Conservation (phyloP, 2,329 filamentous ascomycete genomes). For the Diplodia sapinea region DNA sequence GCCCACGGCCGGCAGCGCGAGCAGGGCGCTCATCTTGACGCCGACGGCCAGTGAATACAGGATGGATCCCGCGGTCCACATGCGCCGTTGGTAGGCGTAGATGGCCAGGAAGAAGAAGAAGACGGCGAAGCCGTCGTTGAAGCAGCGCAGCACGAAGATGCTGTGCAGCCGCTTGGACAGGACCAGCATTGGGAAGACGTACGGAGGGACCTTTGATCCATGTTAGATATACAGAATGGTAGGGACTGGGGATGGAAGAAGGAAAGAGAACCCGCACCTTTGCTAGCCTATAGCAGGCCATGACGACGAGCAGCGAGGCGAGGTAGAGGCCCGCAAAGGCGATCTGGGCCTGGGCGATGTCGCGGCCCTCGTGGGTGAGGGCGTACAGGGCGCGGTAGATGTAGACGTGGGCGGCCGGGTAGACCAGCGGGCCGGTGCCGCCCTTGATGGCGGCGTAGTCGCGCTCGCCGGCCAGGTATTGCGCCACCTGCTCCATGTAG, state of each 20-base stretch:
- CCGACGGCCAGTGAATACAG: conserved; percentile 80
- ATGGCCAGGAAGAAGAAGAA: conserved; percentile 85
- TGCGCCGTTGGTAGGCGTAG: conserved; percentile 73
- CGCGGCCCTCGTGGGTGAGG: conserved; percentile 74
- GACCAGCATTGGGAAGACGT: conserved; percentile 82
- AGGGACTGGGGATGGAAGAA: neutral
- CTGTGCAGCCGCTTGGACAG: conserved; percentile 92
- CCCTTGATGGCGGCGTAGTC: conserved; percentile 87
- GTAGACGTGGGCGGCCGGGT: conserved; percentile 93
- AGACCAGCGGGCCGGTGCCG: conserved; percentile 90
- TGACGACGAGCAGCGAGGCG: conserved; percentile 73
- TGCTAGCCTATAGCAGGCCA: conserved; percentile 79
- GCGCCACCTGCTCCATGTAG: conserved; percentile 91
- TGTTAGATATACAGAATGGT: neutral
- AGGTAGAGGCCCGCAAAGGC: conserved; percentile 84
- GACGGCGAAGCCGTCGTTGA: conserved; percentile 92
- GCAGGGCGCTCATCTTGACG: conserved; percentile 92
- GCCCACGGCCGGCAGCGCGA: conserved; percentile 81
- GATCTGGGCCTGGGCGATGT: conserved; percentile 82
- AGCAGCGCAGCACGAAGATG: conserved; percentile 88
- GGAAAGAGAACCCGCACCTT: conserved; percentile 57
- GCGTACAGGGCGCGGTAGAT: conserved; percentile 81
- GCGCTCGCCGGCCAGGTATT: conserved; percentile 82
- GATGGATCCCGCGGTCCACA: conserved; percentile 75
- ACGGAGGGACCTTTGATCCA: conserved; percentile 72